Conservation (phyloP, 257 asterid genomes). For the Jacaranda copaia region DNA sequence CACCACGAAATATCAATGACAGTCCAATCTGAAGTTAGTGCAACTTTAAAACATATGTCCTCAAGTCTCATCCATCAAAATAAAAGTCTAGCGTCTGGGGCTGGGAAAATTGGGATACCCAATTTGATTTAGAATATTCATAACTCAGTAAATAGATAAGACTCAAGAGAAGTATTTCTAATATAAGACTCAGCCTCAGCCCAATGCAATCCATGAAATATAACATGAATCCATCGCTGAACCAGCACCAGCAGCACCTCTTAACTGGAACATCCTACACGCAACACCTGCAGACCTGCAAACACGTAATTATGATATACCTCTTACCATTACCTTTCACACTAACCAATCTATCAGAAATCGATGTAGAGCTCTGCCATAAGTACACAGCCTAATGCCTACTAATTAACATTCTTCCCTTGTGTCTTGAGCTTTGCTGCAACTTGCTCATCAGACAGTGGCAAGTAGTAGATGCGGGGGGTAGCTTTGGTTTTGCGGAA, state of each 20-base stretch:
- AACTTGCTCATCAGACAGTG: conserved; percentile 81
- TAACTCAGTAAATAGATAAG: conserved; percentile 16
- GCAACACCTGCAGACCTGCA: conserved; percentile 96
- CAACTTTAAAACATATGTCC: conserved; percentile 30
- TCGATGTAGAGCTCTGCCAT: conserved; percentile 46
- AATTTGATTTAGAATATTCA: conserved; percentile 31
- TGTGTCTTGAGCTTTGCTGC: conserved; percentile 64
- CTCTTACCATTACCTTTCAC: conserved; percentile 58
- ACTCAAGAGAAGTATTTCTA: conserved; percentile 19
- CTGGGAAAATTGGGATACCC: conserved; percentile 26
- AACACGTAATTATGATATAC: conserved; percentile 72
- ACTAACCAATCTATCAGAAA: conserved; percentile 58
- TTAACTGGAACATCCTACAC: conserved; percentile 53
- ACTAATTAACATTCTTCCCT: conserved; percentile 72
- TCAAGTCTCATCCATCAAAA: conserved; percentile 35
- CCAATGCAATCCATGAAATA: conserved; percentile 37
- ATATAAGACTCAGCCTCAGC: conserved; percentile 43
- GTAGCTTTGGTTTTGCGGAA: conserved; percentile 79
- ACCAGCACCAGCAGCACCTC: conserved; percentile 65
- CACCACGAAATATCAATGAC: conserved; percentile 22
- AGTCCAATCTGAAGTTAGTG: conserved; percentile 26
- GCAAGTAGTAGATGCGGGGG: conserved; percentile 86
- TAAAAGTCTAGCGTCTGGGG: conserved; percentile 23
- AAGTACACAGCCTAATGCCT: conserved; percentile 59
- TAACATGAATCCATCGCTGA: conserved; percentile 48